A percentile compares a stretch with the other conserved stretches of the same genome.
phyloP scores from a whole-genome alignment of 768 basidiomycete species.

The Russula foetens region DNA sequence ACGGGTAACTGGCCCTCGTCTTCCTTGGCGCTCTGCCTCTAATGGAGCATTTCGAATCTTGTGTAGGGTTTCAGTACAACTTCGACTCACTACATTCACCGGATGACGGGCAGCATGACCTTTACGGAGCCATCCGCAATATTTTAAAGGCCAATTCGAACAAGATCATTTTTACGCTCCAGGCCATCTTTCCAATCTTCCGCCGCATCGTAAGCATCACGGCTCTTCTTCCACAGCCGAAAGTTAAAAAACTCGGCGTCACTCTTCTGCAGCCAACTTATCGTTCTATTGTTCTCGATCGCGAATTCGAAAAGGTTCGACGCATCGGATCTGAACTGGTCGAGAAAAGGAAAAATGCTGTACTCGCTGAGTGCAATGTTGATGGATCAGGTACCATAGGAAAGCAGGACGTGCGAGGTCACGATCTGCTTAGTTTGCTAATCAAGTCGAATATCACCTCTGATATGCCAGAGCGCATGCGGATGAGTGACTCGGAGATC shows the following conservation, averaged over 20 bases:
- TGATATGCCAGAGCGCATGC: conserved; percentile 23
- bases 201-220: conserved; percentile 31
- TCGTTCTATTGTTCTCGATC: conserved; percentile 16
- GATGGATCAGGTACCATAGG: neutral
- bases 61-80: conserved; percentile 32
- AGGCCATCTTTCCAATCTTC: conserved; percentile 31
- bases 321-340: conserved; percentile 45
- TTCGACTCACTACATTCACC: conserved; percentile 28
- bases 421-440: conserved; percentile 26
- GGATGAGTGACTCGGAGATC: conserved; percentile 27
- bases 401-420: conserved; percentile 18
- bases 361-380: conserved; percentile 13
- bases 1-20: conserved; percentile 14
- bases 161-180: conserved; percentile 27
- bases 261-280: conserved; percentile 21
- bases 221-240: neutral
- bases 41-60: neutral
- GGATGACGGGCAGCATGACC: conserved; percentile 24
- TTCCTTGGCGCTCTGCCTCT: neutral
- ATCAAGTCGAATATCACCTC: conserved; percentile 28
- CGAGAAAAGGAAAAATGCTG: conserved; percentile 38
- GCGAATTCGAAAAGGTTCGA: conserved; percentile 35
- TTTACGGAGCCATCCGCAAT: conserved; percentile 29
- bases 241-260: neutral
- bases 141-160: conserved; percentile 22